Conservation (phyloP, 2,329 filamentous ascomycete genomes). For the Drechmeria coniospora region DNA sequence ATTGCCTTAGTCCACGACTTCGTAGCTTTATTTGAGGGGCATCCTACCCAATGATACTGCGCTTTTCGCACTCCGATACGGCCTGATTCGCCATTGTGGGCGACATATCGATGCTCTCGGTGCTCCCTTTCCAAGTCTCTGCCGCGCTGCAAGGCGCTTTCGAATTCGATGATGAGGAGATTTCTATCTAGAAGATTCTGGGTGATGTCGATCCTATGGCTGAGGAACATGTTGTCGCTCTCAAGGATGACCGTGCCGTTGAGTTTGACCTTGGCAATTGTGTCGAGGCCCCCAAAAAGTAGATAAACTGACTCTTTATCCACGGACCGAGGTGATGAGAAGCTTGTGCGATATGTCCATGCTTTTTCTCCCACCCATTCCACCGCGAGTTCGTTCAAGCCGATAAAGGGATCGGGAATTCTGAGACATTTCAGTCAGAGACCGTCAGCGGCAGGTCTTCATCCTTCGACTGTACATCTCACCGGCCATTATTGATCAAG, state of each 20-base stretch:
- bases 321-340: constrained; percentile 5
- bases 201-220: constrained; percentile 37
- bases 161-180: constrained; percentile 39
- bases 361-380: constrained; percentile 47
- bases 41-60: constrained; percentile 45
- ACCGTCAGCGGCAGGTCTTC: background rate
- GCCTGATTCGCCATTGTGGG: constrained; percentile 28
- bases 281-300: constrained; percentile 49
- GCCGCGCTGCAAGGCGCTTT: constrained; percentile 35
- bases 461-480: background rate
- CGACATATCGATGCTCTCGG: constrained; percentile 37
- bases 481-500: constrained; percentile 14
- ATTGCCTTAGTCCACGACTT: background rate
- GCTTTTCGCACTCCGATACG: constrained; percentile 35
- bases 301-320: constrained; percentile 12
- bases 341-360: constrained; percentile 38
- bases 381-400: constrained; percentile 43
- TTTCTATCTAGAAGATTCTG: constrained; percentile 25
- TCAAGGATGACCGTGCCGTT: constrained; percentile 37
- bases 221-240: constrained; percentile 50
- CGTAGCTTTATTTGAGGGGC: background rate
- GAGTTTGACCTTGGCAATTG: constrained; percentile 41
- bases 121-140: constrained; percentile 35
- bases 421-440: constrained; percentile 9
- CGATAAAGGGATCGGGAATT: constrained; percentile 41